Conservation (phyloP, 2,329 filamentous ascomycete genomes). For the Venturia carpophila region DNA sequence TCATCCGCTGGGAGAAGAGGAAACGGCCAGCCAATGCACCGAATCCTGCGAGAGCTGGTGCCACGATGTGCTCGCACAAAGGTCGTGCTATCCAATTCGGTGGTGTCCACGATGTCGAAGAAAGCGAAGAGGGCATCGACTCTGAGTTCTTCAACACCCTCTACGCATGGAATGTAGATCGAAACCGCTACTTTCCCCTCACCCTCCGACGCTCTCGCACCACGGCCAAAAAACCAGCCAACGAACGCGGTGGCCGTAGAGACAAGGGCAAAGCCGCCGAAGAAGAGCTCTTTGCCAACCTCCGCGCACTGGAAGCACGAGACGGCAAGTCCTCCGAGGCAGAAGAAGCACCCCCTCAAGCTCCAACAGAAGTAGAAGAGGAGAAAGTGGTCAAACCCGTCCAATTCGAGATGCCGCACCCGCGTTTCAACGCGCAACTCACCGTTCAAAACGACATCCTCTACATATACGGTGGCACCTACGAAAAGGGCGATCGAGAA, state of each 20-base stretch:
- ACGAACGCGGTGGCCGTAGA: slow-evolving; percentile 44
- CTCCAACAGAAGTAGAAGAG: slow-evolving; percentile 46
- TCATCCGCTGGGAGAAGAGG: slow-evolving; percentile 81
- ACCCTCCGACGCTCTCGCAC: slow-evolving; percentile 64
- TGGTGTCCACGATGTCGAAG: slow-evolving; percentile 86
- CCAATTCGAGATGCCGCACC: slow-evolving; percentile 77
- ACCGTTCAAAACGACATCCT: slow-evolving; percentile 86
- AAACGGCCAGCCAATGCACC: slow-evolving; percentile 90
- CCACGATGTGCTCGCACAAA: slow-evolving; percentile 91
- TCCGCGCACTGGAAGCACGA: slow-evolving; percentile 76
- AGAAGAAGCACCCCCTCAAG: slow-evolving; percentile 27
- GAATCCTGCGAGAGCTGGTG: slow-evolving; percentile 72
- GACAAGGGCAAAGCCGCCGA: slow-evolving; percentile 75
- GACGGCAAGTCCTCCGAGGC: slow-evolving; percentile 47
- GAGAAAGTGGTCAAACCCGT: slow-evolving; percentile 46
- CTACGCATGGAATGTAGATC: slow-evolving; percentile 89
- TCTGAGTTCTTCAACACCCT: slow-evolving; percentile 94
- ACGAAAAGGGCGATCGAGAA: slow-evolving; percentile 88
- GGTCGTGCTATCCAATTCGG: slow-evolving; percentile 89
- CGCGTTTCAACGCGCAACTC: slow-evolving; percentile 83
- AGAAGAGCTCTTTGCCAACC: slow-evolving; percentile 77
- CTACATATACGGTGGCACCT: slow-evolving; percentile 92
- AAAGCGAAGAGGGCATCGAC: slow-evolving; percentile 89
- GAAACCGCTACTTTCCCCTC: slow-evolving; percentile 89
- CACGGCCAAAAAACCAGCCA: slow-evolving; percentile 48